A percentile compares a stretch with the other conserved stretches of the same genome.
phyloP scores from a whole-genome alignment of 768 basidiomycete genomes.

The Brasilioporus rufonigricans region DNA sequence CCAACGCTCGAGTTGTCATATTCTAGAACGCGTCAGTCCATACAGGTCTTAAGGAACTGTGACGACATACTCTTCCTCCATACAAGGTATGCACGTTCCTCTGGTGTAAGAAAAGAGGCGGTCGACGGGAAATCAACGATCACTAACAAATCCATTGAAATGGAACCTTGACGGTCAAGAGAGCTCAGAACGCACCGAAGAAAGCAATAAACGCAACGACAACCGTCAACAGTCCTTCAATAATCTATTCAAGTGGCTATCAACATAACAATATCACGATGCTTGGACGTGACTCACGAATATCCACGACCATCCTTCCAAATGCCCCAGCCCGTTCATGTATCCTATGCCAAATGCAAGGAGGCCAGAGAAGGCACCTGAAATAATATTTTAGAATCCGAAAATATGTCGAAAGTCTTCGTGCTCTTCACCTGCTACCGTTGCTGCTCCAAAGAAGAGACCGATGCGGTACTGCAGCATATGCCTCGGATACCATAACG shows the following conservation, averaged over 20 bases:
- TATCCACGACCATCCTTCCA: constrained; percentile 67
- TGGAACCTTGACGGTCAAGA: not conserved
- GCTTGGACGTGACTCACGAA: constrained; percentile 40
- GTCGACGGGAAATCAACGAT: constrained; percentile 49
- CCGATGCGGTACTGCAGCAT: constrained; percentile 58
- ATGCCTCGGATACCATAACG: constrained; percentile 67
- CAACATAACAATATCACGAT: not conserved
- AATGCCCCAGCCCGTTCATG: constrained; percentile 45
- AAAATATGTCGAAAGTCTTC: fast-evolving
- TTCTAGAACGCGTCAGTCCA: constrained; percentile 50
- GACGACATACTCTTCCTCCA: constrained; percentile 18
- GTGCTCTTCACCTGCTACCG: constrained; percentile 43
- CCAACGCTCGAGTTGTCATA: constrained; percentile 21
- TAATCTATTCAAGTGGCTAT: constrained; percentile 2
- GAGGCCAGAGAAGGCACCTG: constrained; percentile 56
- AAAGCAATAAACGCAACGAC: constrained; percentile 52
- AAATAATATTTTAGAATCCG: not conserved
- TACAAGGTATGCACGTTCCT: constrained; percentile 17
- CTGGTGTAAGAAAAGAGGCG: constrained; percentile 15
- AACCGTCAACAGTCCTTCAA: constrained; percentile 54
- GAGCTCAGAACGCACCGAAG: constrained; percentile 36
- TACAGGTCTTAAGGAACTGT: constrained; percentile 35
- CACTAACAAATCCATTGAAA: constrained; percentile 33
- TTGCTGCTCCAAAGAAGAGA: constrained; percentile 64
- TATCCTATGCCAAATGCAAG: constrained; percentile 55